phyloP scores from a whole-genome alignment of 2,329 filamentous ascomycete genomes.

The Fusarium miscanthi region DNA sequence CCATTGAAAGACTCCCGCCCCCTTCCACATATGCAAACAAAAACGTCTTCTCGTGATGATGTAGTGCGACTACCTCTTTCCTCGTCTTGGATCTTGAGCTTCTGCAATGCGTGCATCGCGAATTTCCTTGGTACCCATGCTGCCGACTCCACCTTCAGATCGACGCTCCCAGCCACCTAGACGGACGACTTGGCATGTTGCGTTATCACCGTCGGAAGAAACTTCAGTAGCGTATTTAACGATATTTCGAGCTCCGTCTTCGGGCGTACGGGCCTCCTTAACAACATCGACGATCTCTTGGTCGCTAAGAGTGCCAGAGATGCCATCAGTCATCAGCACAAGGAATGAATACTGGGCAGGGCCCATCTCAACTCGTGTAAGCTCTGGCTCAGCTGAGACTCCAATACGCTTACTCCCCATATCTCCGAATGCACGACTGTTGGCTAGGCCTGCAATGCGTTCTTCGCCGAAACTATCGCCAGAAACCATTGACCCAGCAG shows the following conservation, averaged over 20 bases:
- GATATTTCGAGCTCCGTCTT: constrained; percentile 81
- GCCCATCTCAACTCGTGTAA: constrained; percentile 79
- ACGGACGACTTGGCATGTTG: constrained; percentile 74
- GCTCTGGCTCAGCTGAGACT: constrained; percentile 92
- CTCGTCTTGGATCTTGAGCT: constrained; percentile 82
- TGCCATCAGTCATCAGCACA: constrained; percentile 88
- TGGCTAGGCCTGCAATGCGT: constrained; percentile 91
- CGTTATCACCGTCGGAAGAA: constrained; percentile 73
- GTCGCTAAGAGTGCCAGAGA: constrained; percentile 86
- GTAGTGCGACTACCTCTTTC: constrained; percentile 58
- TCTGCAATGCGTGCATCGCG: constrained; percentile 85
- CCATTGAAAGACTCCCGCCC: not conserved
- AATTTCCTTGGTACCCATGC: constrained; percentile 91
- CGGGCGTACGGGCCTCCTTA: constrained; percentile 92
- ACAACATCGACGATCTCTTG: constrained; percentile 97
- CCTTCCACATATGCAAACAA: constrained; percentile 6
- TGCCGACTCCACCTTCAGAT: constrained; percentile 87
- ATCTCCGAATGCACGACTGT: constrained; percentile 94
- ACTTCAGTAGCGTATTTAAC: constrained; percentile 92
- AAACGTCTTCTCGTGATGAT: not conserved
- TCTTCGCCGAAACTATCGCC: constrained; percentile 95
- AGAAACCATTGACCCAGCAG: constrained; percentile 81
- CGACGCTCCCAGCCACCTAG: constrained; percentile 78
- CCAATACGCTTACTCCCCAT: constrained; percentile 91
- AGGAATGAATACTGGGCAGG: constrained; percentile 91